phyloP scores from a whole-genome alignment of 306 rosid species.

The Hippophae gyantsensis region DNA sequence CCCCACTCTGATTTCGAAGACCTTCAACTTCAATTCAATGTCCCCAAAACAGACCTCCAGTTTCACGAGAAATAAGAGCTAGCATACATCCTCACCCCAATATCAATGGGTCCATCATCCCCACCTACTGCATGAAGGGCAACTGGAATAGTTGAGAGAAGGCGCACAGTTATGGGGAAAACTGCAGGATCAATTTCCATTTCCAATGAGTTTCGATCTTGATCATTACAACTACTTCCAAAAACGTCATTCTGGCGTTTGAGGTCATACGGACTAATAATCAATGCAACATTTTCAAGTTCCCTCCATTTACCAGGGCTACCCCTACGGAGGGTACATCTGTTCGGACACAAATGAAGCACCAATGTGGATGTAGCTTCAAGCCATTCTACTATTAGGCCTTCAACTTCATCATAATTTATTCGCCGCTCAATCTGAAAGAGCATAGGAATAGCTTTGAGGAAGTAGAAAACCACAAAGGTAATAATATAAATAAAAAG shows the following conservation, averaged over 20 bases:
- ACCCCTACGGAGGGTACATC: slow-evolving; percentile 38
- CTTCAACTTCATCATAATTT: slow-evolving; percentile 79
- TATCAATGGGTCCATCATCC: slow-evolving; percentile 69
- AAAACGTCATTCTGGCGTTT: slow-evolving; percentile 14
- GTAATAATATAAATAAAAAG: background rate
- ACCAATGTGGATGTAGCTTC: slow-evolving; percentile 77
- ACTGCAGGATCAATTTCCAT: slow-evolving; percentile 42
- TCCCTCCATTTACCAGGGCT: slow-evolving; percentile 51
- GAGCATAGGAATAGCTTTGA: slow-evolving; percentile 1
- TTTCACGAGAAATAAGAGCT: slow-evolving; percentile 56
- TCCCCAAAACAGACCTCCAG: background rate
- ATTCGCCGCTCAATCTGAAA: slow-evolving; percentile 76
- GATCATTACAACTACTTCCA: slow-evolving; percentile 19
- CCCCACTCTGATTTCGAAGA: too few relatives aligned
- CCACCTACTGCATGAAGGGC: slow-evolving; percentile 80
- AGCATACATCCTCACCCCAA: slow-evolving; percentile 68
- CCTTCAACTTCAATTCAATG: too few relatives aligned
- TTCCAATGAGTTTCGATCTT: slow-evolving; percentile 16
- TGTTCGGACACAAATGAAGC: slow-evolving; percentile 44
- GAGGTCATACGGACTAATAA: slow-evolving; percentile 45
- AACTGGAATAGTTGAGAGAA: slow-evolving; percentile 69
- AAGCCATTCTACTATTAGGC: slow-evolving; percentile 70
- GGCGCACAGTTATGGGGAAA: slow-evolving; percentile 53
- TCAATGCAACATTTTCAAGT: slow-evolving; percentile 51
- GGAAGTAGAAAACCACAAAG: background rate